Base-by-base conservation (phyloP, 2,329 filamentous ascomycete genomes). In the Pestalotiopsis sp. region DNA sequence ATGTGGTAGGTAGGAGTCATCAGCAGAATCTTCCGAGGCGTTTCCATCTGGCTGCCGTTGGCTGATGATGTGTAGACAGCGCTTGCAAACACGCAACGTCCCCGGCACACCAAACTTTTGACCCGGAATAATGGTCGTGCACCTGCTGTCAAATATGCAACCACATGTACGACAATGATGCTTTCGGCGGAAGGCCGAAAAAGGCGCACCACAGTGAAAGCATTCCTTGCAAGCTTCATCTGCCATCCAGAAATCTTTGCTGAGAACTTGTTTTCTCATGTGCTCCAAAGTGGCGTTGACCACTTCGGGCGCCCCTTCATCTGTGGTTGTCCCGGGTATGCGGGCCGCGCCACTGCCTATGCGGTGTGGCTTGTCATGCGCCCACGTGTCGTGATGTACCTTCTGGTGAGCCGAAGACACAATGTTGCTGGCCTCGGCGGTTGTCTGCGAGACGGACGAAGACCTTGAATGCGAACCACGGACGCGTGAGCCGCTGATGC, bases 231-330 rank as follows among this genome's bases (percentile, higher is more conserved):
- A 97, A 71, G 97, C 98, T 77, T 98, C 96, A 77, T 99, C 96
- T 69, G 94, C 93, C 96, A 99, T 99, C 96, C 95, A 98, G 75
- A 97, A 98, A 74, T 98, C 95, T 76, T 95, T 96, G 78, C 93
- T 97, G 60, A 98, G 83, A 7, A 99, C 91, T 76, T 95, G 94
- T 75, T 93, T 93, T 71, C 92, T 90, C 85, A 97, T 92, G 73
- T 92, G 91, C 64, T 89, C 89, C 6, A 92, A 81, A 67, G 88
- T 86, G 9, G 88, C 86, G 74, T 84, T 90, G 68, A 91, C 88
- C 63, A 84, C 83, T 69, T 89, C 88, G 2, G 87, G 85, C 4
- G 85, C 86, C 2, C 86, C 86, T 73, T 89, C 87, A 67, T 85
- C 86, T 11, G 82, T 81, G 14, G 85, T 86, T 1, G 87, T 90